A percentile compares a stretch with the other conserved stretches of the same genome.
phyloP scores from a whole-genome alignment of 192 early-diverging fungal species.

The Backusella circina region DNA sequence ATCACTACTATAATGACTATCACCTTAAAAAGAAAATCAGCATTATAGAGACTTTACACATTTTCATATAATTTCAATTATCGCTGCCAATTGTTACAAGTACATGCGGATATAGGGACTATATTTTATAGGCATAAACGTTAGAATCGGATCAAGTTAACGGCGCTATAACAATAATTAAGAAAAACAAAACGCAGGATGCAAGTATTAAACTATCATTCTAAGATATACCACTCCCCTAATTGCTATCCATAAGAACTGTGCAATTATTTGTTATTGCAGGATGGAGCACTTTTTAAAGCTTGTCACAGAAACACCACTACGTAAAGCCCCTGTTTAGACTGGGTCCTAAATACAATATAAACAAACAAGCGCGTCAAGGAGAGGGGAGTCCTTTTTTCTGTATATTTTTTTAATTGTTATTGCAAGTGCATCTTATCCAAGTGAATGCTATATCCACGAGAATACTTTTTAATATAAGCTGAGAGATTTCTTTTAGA shows the following conservation, averaged over 20 bases:
- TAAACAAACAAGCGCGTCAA: not conserved
- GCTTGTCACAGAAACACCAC: not conserved
- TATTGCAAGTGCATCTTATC: not conserved
- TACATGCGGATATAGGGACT: not conserved
- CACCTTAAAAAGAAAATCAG: not conserved
- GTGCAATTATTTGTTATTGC: not conserved
- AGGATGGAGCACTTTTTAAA: not conserved
- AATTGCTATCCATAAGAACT: not conserved
- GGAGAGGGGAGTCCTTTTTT: not conserved
- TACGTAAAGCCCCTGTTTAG: not conserved
- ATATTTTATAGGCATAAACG: not conserved
- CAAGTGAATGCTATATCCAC: not conserved
- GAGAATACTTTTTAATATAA: not conserved
- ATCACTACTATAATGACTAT: not conserved
- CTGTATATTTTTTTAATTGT: not conserved
- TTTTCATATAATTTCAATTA: not conserved
- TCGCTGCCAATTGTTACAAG: not conserved
- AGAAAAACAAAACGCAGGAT: not conserved
- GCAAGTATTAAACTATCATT: not conserved
- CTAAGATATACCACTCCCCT: not conserved
- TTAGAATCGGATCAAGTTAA: not conserved
- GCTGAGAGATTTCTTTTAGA: not conserved
- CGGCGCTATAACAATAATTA: not conserved
- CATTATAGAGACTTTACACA: not conserved
- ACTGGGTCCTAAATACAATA: not conserved